A percentile compares a stretch with the other conserved stretches of the same genome.
These are phyloP conservation scores for Ustilago nuda DNA, from an alignment of 1,284 basidiomycete genomes.

Conservation along the genomic window DNA sequence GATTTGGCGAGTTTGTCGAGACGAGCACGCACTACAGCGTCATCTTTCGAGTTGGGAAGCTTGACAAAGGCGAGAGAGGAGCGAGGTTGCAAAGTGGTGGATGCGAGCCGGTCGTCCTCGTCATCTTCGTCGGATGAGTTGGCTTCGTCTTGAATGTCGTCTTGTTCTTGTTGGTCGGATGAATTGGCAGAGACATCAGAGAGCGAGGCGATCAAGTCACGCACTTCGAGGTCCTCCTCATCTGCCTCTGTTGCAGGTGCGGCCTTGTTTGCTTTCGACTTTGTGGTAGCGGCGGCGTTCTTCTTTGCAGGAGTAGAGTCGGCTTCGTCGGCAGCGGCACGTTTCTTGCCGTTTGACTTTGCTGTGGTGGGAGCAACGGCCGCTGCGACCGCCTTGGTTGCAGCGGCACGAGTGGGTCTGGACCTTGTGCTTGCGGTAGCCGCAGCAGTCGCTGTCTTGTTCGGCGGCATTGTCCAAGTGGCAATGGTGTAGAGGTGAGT, in stretches of 20 bases:
- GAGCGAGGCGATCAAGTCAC: conserved; percentile 37
- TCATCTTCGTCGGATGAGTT: conserved; percentile 62
- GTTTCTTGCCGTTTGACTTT: conserved; percentile 38
- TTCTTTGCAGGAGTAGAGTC: conserved; percentile 17
- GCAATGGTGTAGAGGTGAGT: conserved; percentile 3
- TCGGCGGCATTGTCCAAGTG: conserved; percentile 24
- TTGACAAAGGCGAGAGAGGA: conserved; percentile 42
- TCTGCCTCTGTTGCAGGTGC: conserved; percentile 11
- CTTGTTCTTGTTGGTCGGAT: conserved; percentile 22
- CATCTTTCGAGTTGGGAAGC: conserved; percentile 66
- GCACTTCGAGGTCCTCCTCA: conserved; percentile 40
- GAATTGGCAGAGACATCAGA: conserved; percentile 43
- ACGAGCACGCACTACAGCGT: conserved; percentile 55
- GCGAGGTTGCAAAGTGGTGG: conserved; percentile 16
- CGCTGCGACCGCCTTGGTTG: conserved; percentile 1
- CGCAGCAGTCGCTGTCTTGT: conserved; percentile 20
- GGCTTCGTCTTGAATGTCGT: conserved; percentile 34
- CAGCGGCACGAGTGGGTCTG: neutral
- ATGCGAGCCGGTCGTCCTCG: conserved; percentile 51
- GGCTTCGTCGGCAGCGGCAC: conserved; percentile 13
- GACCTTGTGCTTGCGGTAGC: conserved; percentile 8
- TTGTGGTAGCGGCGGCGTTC: neutral
- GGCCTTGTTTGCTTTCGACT: conserved; percentile 15
- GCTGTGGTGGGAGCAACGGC: conserved; percentile 10
- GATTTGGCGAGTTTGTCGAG: conserved; percentile 55